Evolutionary conservation across 768 basidiomycete species (phyloP).

Genomic region (Clathrus columnatus): DNA sequence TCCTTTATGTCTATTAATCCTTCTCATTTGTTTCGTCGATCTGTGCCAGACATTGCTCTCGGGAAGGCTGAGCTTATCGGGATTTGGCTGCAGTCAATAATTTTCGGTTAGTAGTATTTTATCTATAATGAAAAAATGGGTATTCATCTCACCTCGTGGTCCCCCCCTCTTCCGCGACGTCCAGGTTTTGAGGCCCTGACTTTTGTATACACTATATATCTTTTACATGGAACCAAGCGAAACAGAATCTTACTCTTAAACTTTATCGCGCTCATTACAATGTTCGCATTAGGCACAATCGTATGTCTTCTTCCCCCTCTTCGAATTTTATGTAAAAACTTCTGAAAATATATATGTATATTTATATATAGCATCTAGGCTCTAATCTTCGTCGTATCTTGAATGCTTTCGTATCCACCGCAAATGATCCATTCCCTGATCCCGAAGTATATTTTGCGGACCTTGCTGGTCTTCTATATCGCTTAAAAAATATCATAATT

Average conservation of each 20-base stretch:
- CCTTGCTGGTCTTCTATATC: constrained; percentile 6
- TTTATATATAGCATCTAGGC: constrained; percentile 6
- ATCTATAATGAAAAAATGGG: neutral
- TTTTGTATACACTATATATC: constrained; percentile 5
- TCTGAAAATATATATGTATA: neutral
- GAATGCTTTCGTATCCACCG: constrained; percentile 6
- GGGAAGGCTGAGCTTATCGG: constrained; percentile 5
- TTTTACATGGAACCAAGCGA: constrained; percentile 6
- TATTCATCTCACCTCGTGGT: neutral
- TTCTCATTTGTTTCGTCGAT: neutral
- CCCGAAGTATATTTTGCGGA: constrained; percentile 8
- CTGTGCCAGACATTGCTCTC: constrained; percentile 1
- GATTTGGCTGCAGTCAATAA: neutral
- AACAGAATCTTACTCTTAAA: neutral
- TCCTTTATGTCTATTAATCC: too few species aligned
- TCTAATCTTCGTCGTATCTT: constrained; percentile 6
- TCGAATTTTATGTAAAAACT: neutral
- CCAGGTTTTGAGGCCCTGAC: constrained; percentile 7
- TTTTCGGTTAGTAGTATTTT: neutral
- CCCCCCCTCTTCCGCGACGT: neutral
- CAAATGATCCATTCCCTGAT: constrained; percentile 4
- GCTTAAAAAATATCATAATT: constrained; percentile 5
- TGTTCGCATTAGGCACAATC: constrained; percentile 8
- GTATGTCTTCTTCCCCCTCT: neutral
- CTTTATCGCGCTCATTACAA: neutral